phyloP scores from a whole-genome alignment of 495 filamentous ascomycete species.

The Haplographium delicatum region DNA sequence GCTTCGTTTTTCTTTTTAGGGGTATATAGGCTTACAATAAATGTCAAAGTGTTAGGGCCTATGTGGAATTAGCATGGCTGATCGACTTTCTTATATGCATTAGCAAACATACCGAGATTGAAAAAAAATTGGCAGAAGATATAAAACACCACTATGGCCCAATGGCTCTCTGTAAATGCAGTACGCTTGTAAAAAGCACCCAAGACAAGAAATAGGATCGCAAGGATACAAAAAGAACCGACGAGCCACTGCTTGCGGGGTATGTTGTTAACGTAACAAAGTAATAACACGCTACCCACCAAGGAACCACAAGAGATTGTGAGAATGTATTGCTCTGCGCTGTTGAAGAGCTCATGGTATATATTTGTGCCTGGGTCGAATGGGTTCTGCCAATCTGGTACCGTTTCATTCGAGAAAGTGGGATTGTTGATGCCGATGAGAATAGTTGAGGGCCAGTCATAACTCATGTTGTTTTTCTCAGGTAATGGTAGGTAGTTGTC shows the following conservation, averaged over 20 bases:
- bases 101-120: slow-evolving; percentile 50
- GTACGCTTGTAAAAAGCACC: slow-evolving; percentile 32
- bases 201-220: slow-evolving; percentile 34
- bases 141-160: slow-evolving; percentile 49
- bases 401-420: not conserved
- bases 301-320: slow-evolving; percentile 35
- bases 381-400: slow-evolving; percentile 17
- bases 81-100: slow-evolving; percentile 49
- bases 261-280: slow-evolving; percentile 34
- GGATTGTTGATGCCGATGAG: slow-evolving; percentile 3
- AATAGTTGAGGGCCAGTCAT: slow-evolving; percentile 19
- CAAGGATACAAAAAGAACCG: slow-evolving; percentile 34
- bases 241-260: slow-evolving; percentile 33
- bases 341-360: slow-evolving; percentile 28
- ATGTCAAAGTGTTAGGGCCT: slow-evolving; percentile 14
- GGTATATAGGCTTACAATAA: slow-evolving; percentile 10
- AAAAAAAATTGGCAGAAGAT: slow-evolving; percentile 57
- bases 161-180: slow-evolving; percentile 32
- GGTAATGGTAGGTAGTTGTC: too few species aligned
- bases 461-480: too few species aligned
- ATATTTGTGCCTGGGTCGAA: slow-evolving; percentile 27
- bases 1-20: too few species aligned
- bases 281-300: slow-evolving; percentile 32
- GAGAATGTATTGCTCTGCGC: slow-evolving; percentile 31
- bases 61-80: too few species aligned